A percentile compares a stretch with the other conserved stretches of the same genome.
phyloP scores from a whole-genome alignment of 768 basidiomycete species.

The Psilocybe sp. region DNA sequence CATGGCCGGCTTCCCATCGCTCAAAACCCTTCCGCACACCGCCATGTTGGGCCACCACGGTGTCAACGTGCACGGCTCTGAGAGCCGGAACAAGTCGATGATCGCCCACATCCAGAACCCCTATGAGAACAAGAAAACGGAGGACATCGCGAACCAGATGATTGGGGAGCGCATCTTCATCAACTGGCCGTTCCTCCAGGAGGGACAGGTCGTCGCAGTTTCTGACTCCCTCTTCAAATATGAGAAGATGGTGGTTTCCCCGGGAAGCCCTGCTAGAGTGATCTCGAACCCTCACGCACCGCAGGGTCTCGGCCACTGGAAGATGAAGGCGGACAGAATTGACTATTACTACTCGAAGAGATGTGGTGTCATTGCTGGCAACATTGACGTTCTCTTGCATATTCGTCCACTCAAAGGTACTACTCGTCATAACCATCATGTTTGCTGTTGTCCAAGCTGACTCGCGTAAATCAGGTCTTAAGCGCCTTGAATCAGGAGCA shows the following conservation, averaged over 20 bases:
- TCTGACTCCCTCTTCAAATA: constrained; percentile 88
- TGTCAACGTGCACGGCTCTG: constrained; percentile 90
- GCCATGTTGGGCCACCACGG: constrained; percentile 79
- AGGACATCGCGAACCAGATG: constrained; percentile 72
- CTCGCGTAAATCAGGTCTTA: constrained; percentile 59
- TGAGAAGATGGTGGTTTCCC: constrained; percentile 61
- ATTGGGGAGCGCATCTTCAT: constrained; percentile 76
- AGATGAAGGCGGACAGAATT: constrained; percentile 74
- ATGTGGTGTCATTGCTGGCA: constrained; percentile 81
- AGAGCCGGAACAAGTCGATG: constrained; percentile 93
- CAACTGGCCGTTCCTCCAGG: constrained; percentile 94
- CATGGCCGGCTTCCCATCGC: constrained; percentile 94
- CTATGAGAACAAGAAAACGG: constrained; percentile 61
- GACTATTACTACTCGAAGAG: constrained; percentile 88
- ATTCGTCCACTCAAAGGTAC: constrained; percentile 91
- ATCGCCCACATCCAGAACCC: constrained; percentile 80
- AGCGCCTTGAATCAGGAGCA: constrained; percentile 83
- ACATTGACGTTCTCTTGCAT: constrained; percentile 79
- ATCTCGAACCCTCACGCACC: constrained; percentile 72
- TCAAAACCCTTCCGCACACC: constrained; percentile 82
- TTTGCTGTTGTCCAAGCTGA: background rate
- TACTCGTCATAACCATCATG: background rate
- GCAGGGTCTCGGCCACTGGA: constrained; percentile 73
- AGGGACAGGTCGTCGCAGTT: constrained; percentile 82
- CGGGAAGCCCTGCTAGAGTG: constrained; percentile 49